These are phyloP conservation scores for Fonsecaea multimorphosa DNA, from an alignment of 2,329 filamentous ascomycete genomes.

Conservation along the genomic window DNA sequence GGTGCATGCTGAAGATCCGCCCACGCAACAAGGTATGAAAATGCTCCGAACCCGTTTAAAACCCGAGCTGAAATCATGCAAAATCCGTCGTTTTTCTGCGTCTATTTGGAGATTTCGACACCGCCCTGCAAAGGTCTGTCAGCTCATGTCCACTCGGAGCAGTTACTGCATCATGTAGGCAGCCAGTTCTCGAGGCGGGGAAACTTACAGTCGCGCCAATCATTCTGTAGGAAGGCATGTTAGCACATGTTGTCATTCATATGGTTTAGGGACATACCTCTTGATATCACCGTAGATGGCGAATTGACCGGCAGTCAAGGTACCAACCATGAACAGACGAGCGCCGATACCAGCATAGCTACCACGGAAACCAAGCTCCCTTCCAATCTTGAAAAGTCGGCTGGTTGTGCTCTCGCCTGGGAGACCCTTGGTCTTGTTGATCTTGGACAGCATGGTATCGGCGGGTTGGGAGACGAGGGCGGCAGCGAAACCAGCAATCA, in stretches of 20 bases:
- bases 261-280: conserved; percentile 24
- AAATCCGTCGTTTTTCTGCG: conserved; percentile 6
- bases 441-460: conserved; percentile 93
- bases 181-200: not conserved
- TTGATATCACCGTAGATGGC: conserved; percentile 78
- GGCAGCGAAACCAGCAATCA: conserved; percentile 85
- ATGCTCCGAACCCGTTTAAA: conserved; percentile 19
- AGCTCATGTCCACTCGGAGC: not conserved
- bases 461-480: conserved; percentile 87
- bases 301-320: conserved; percentile 80
- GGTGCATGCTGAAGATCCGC: conserved; percentile 21
- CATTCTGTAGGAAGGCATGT: conserved; percentile 9
- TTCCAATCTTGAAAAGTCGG: conserved; percentile 85
- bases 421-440: conserved; percentile 91
- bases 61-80: conserved; percentile 12
- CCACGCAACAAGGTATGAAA: conserved; percentile 16
- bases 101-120: conserved; percentile 33
- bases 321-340: conserved; percentile 77
- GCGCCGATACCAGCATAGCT: conserved; percentile 82
- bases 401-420: conserved; percentile 82
- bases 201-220: conserved; percentile 21
- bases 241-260: not conserved
- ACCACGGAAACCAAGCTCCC: conserved; percentile 80
- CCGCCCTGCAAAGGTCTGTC: conserved; percentile 7
- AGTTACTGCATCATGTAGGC: not conserved